Conservation (phyloP, 73 alveolate species). For the Tetrahymena malaccensis region DNA sequence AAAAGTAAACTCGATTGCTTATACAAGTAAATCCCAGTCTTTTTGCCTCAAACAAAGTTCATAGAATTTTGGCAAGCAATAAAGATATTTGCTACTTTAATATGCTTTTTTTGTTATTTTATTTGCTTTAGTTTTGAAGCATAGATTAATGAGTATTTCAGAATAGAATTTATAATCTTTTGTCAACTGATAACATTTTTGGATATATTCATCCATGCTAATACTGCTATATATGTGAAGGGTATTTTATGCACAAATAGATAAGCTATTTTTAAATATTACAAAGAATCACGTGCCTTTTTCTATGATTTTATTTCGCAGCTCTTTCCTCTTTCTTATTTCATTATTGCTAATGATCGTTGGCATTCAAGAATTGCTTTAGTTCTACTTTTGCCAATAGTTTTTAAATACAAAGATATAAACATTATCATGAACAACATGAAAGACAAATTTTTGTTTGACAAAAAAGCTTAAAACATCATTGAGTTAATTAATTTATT, state of each 20-base stretch:
- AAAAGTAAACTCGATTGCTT: not conserved
- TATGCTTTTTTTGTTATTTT: not conserved
- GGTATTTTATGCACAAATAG: not conserved
- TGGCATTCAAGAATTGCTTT: not conserved
- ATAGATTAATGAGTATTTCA: not conserved
- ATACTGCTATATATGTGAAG: not conserved
- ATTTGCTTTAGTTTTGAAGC: not conserved
- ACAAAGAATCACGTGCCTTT: no score
- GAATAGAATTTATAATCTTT: not conserved
- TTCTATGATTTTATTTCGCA: no score
- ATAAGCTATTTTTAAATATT: not conserved
- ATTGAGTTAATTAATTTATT: not conserved
- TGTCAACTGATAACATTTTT: not conserved
- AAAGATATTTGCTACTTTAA: not conserved
- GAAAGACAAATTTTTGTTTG: not conserved
- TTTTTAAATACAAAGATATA: not conserved
- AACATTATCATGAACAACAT: not conserved
- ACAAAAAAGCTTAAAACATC: not conserved
- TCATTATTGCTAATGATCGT: no score
- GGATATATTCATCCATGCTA: not conserved
- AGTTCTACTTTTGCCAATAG: not conserved
- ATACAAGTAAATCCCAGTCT: not conserved
- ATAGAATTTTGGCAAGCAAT: not conserved
- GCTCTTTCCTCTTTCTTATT: no score
- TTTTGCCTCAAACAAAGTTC: not conserved